phyloP scores from a whole-genome alignment of 225 moss, liverwort and hornwort species.

The Antitrichia curtipendula region DNA sequence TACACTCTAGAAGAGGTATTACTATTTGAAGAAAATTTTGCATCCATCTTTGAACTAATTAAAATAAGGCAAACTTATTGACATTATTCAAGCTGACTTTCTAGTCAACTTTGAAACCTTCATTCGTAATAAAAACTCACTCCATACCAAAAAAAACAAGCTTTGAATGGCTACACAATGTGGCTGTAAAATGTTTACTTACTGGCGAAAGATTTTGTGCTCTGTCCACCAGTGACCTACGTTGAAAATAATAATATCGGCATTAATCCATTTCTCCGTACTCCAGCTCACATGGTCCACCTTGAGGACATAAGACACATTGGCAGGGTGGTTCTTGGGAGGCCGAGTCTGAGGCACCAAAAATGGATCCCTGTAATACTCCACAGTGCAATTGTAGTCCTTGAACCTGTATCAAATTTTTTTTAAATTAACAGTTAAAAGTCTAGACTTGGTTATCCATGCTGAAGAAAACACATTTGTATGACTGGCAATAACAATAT shows the following conservation, averaged over 20 bases:
- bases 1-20: too few relatives aligned
- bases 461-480: background rate
- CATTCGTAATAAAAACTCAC: too few relatives aligned
- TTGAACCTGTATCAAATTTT: conserved; percentile 32
- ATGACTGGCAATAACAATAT: background rate
- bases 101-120: background rate
- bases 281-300: conserved; percentile 53
- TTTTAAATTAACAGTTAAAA: background rate
- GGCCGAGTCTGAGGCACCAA: conserved; percentile 62
- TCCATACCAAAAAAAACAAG: background rate
- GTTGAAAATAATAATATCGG: conserved; percentile 65
- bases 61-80: background rate
- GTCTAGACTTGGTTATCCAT: background rate
- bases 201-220: conserved; percentile 65
- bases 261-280: conserved; percentile 29
- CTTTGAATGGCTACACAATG: background rate
- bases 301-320: conserved; percentile 30
- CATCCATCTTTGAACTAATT: too few relatives aligned
- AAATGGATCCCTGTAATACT: conserved; percentile 74
- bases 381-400: conserved; percentile 78
- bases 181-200: background rate
- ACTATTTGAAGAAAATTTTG: too few relatives aligned
- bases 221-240: conserved; percentile 85
- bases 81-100: background rate
- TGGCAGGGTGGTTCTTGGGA: background rate